Base-by-base conservation (phyloP, 2,329 filamentous ascomycete genomes). In the Aspergillus bombycis region DNA sequence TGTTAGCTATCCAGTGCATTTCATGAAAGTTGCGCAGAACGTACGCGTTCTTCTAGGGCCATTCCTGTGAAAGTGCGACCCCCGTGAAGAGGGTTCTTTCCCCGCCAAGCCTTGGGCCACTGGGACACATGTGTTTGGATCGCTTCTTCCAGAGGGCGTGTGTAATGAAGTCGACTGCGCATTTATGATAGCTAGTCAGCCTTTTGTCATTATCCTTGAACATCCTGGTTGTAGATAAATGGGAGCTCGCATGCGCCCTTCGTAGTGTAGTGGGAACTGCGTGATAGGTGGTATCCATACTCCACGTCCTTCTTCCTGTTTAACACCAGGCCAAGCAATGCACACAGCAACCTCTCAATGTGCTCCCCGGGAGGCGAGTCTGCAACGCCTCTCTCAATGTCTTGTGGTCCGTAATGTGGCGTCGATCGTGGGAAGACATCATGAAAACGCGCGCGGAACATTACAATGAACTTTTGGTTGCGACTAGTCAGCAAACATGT, bases 231-330 rank as follows among this genome's bases (percentile, higher is more conserved):
- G 32, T 38, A 55, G 38, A 57, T 36, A 21, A 58, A 52, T 14
- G 14, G 54, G 28, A 30, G 54, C 48, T 50, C 21, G 34, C 36
- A 53, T 23, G 14, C 53, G 45, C 36, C 16, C 30, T 48, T 60
- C 54, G 34, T 28, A 55, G 59, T 28, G 53, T 36, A 43, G 38
- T 41, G 19, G 52, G 61, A 60, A 65, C 59, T 48, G 34, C 64
- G 62, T 34, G 60, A 61, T 28, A 61, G 68, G 72, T 75, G 75
- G 67, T 67, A 66, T 69, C 82, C 93, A 80, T 87, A 98, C 95
- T 99, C 97, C 76, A 98, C 92, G 81, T 97, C 94, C 78, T 99
- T 97, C 84, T 99, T 98, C 78, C 95, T 90, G 79, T 99, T 99
- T 73, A 99, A 84, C 61, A 97, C 87, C 71, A 99, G 84, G 36